A percentile compares a stretch with the other conserved stretches of the same genome.
These are phyloP conservation scores for Ganoderma resinaceum DNA, from an alignment of 1,284 basidiomycete species.

Conservation along the genomic window DNA sequence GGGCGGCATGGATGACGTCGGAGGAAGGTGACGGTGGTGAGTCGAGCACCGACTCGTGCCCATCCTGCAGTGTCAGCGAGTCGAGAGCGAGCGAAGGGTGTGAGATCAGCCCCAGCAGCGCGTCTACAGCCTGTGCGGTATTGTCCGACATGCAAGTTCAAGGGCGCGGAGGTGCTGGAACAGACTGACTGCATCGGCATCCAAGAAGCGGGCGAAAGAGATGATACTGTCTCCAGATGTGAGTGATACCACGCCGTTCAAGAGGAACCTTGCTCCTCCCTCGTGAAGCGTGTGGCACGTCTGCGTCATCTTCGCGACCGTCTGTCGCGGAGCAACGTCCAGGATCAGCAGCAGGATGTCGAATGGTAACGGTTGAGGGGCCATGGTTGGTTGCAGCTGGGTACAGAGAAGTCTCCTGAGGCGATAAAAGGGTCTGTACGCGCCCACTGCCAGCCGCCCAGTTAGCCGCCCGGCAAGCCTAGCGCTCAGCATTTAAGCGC, in stretches of 20 bases:
- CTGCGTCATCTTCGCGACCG: conserved; percentile 14
- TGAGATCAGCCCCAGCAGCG: conserved; percentile 6
- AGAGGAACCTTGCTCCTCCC: conserved; percentile 16
- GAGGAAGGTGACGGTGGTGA: neutral
- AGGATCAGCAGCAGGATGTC: conserved; percentile 21
- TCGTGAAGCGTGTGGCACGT: conserved; percentile 20
- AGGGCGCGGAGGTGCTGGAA: conserved; percentile 13
- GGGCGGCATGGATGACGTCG: neutral
- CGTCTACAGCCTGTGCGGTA: conserved; percentile 5
- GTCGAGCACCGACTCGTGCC: conserved; percentile 15
- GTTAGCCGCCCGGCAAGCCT: too few relatives aligned
- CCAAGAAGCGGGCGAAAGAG: conserved; percentile 20
- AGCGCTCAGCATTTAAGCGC: too few relatives aligned
- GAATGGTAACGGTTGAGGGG: conserved; percentile 4
- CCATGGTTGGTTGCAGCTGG: too few relatives aligned
- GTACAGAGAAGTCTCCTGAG: too few relatives aligned
- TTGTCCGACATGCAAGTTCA: conserved; percentile 8
- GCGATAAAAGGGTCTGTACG: too few relatives aligned
- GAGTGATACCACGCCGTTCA: conserved; percentile 13
- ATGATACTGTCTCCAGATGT: neutral
- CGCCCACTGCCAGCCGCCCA: too few relatives aligned
- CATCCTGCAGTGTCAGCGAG: conserved; percentile 13
- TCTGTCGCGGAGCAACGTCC: neutral
- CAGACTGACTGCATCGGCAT: conserved; percentile 5
- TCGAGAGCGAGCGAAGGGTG: conserved; percentile 14